Percentiles rank a stretch among this genome's conserved stretches.
These are phyloP conservation scores for Tetrapyrgos nigripes DNA, from an alignment of 1,284 basidiomycete genomes.

Conservation along the genomic window DNA sequence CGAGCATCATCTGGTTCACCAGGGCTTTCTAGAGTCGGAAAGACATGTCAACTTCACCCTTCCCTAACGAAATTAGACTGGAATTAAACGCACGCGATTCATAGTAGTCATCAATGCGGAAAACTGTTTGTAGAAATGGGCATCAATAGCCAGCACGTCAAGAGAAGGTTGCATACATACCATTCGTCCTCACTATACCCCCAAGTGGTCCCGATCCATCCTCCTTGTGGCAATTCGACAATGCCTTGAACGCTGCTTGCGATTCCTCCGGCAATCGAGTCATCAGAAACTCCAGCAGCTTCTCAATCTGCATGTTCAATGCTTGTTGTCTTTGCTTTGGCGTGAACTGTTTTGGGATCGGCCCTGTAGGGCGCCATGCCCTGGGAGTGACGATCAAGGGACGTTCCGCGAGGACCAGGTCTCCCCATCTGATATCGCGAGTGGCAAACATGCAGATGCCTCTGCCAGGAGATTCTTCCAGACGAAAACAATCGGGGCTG, in stretches of 20 bases:
- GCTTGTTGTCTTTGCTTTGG: not conserved
- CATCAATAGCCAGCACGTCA: not conserved
- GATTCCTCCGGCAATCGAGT: slow-evolving; percentile 27
- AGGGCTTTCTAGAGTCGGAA: not conserved
- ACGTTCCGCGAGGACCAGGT: slow-evolving; percentile 39
- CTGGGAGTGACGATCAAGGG: slow-evolving; percentile 31
- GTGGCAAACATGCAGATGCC: slow-evolving; percentile 34
- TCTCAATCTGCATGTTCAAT: slow-evolving; percentile 11
- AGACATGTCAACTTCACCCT: not conserved
- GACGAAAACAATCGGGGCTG: not conserved
- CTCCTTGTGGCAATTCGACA: slow-evolving; percentile 30
- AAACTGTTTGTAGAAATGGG: not conserved
- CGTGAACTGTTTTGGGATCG: not conserved
- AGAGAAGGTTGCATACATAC: not conserved
- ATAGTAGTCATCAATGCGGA: not conserved
- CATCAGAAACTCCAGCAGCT: slow-evolving; percentile 9
- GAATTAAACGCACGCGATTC: not conserved
- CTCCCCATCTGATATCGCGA: slow-evolving; percentile 29
- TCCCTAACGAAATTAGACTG: not conserved
- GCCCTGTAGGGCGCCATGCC: not conserved
- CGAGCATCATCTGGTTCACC: not conserved
- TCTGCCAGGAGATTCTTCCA: slow-evolving; percentile 15
- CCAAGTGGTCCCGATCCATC: slow-evolving; percentile 34
- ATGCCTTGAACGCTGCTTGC: slow-evolving; percentile 30
- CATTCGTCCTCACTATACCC: slow-evolving; percentile 34